A percentile compares a stretch with the other conserved stretches of the same genome.
Evolutionary conservation across 768 basidiomycete genomes (phyloP).

Genomic region (Lactarius tabidus): DNA sequence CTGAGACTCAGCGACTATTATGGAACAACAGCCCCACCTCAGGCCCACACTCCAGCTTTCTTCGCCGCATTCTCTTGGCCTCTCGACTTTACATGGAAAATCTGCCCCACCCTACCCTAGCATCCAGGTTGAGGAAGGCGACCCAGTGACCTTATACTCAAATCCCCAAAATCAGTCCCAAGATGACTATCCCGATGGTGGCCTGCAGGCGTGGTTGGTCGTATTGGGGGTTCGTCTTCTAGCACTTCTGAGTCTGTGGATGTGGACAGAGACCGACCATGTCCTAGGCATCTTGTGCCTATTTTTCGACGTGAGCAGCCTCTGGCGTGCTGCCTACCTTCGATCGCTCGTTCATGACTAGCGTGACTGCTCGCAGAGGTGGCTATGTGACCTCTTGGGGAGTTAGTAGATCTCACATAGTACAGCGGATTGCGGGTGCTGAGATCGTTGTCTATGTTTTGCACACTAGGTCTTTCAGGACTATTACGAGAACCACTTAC

Average conservation of each 20-base stretch:
- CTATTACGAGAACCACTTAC: slow-evolving; percentile 56
- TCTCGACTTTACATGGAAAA: no score
- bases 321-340: background rate
- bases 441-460: slow-evolving; percentile 5
- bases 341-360: slow-evolving; percentile 5
- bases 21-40: no score
- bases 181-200: slow-evolving; percentile 25
- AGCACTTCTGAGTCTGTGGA: no score
- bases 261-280: no score
- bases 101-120: no score
- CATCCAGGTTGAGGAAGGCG: no score
- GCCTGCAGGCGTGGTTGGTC: slow-evolving; percentile 41
- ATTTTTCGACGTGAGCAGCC: slow-evolving; percentile 39
- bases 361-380: slow-evolving; percentile 38
- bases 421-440: background rate
- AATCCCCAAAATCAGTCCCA: background rate
- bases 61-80: no score
- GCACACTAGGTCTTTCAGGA: slow-evolving; percentile 61
- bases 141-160: background rate
- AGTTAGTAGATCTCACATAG: slow-evolving; percentile 38
- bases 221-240: slow-evolving; percentile 36
- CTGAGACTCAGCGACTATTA: no score
- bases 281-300: slow-evolving; percentile 34
- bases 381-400: slow-evolving; percentile 77
- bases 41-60: no score